A percentile compares a stretch with the other conserved stretches of the same genome.
These are phyloP conservation scores for Platismatia glauca DNA, from an alignment of 495 filamentous ascomycete genomes.

Conservation along the genomic window DNA sequence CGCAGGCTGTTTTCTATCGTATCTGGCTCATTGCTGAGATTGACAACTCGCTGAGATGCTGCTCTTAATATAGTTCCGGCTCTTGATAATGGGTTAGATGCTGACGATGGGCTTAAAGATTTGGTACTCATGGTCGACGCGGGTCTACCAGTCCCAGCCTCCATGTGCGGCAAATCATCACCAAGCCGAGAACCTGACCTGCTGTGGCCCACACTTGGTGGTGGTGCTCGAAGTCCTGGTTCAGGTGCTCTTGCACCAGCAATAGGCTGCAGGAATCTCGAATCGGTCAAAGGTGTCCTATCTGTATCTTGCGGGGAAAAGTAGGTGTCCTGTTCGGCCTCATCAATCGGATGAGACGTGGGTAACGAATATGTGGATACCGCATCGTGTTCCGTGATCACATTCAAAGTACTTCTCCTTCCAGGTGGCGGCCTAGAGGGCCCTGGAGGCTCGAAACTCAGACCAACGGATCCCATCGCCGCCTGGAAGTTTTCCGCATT, in stretches of 20 bases:
- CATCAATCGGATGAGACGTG: conserved; percentile 37
- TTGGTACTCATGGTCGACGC: conserved; percentile 38
- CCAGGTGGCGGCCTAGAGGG: conserved; percentile 20
- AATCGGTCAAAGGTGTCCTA: conserved; percentile 54
- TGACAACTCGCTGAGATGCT: conserved; percentile 96
- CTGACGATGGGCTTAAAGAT: conserved; percentile 43
- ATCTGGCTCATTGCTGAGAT: conserved; percentile 82
- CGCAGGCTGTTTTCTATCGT: conserved; percentile 66
- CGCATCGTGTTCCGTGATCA: conserved; percentile 30
- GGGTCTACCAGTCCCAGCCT: conserved; percentile 41
- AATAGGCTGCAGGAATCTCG: conserved; percentile 55
- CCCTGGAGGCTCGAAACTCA: conserved; percentile 41
- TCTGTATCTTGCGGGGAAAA: conserved; percentile 54
- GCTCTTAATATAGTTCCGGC: conserved; percentile 90
- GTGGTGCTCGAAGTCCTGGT: conserved; percentile 24
- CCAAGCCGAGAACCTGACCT: conserved; percentile 49
- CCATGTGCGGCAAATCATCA: conserved; percentile 51
- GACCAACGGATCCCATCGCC: conserved; percentile 52
- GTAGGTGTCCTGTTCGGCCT: conserved; percentile 44
- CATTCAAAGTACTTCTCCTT: conserved; percentile 31
- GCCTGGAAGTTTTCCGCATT: conserved; percentile 47
- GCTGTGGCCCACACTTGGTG: conserved; percentile 47
- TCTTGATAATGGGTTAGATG: conserved; percentile 57
- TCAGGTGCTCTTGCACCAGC: conserved; percentile 39
- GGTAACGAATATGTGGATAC: conserved; percentile 30